These are phyloP conservation scores for Gossypium raimondii DNA, from an alignment of 345 rosid genomes.

Conservation along the genomic window DNA sequence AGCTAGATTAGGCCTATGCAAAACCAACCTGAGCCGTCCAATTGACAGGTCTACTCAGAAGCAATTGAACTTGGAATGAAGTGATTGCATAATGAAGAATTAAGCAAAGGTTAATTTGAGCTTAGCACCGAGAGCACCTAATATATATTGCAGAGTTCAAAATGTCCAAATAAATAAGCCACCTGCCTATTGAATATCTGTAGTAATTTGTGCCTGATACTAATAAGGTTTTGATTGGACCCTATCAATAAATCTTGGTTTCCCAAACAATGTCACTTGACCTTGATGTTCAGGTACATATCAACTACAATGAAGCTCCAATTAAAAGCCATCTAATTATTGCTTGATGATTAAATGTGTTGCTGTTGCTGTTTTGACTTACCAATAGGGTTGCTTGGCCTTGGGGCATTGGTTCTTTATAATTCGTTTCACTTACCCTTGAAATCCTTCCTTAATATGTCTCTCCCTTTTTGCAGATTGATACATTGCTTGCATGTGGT, in stretches of 20 bases:
- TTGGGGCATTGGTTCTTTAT: neutral
- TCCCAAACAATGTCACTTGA: neutral
- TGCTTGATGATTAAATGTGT: neutral
- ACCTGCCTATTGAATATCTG: neutral
- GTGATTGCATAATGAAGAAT: constrained; percentile 8
- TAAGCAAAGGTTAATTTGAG: neutral
- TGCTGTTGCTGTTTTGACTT: neutral
- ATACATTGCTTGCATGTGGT: constrained; percentile 83
- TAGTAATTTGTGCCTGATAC: neutral
- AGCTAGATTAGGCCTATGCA: too few relatives aligned
- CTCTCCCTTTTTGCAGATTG: constrained; percentile 47
- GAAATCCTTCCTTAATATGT: neutral
- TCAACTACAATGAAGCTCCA: neutral
- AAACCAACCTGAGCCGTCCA: too few relatives aligned
- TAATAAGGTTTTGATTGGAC: neutral
- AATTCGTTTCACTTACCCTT: neutral
- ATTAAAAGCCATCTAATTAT: neutral
- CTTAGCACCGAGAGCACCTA: neutral
- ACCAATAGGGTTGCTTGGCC: constrained; percentile 7
- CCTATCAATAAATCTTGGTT: neutral
- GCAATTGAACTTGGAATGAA: constrained; percentile 1
- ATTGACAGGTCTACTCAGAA: neutral
- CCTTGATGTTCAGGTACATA: neutral
- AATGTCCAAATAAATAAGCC: neutral
- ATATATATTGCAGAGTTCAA: neutral